phyloP scores from a whole-genome alignment of 768 basidiomycete genomes.

The Lactarius psammicola region DNA sequence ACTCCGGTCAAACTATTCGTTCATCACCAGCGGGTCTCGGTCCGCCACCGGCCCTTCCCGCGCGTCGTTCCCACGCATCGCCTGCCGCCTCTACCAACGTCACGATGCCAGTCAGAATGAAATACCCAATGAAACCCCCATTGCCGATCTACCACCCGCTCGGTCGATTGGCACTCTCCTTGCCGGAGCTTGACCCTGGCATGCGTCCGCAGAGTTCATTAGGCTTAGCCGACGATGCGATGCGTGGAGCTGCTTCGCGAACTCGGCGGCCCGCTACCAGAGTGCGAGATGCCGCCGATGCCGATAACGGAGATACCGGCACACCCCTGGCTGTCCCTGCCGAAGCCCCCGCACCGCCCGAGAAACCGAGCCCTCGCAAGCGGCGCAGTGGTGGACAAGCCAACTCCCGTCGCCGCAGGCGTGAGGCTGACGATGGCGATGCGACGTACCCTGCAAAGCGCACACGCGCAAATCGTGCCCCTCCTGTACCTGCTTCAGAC shows the following conservation, averaged over 20 bases:
- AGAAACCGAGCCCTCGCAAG: conserved; percentile 30
- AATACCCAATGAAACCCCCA: conserved; percentile 25
- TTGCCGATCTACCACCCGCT: conserved; percentile 29
- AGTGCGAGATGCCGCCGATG: conserved; percentile 25
- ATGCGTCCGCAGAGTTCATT: conserved; percentile 2
- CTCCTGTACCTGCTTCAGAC: conserved; percentile 16
- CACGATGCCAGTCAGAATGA: conserved; percentile 6
- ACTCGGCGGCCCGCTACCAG: conserved; percentile 25
- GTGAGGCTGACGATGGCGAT: conserved; percentile 30
- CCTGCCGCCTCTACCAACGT: not conserved
- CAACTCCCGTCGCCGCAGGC: conserved; percentile 26
- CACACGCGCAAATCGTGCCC: conserved; percentile 26
- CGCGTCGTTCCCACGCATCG: conserved; percentile 18
- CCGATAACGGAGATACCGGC: conserved; percentile 12
- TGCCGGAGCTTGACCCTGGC: conserved; percentile 27
- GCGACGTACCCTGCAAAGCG: conserved; percentile 30
- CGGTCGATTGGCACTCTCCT: conserved; percentile 26
- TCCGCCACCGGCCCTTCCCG: not conserved
- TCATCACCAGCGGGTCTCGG: conserved; percentile 16
- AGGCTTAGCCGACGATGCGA: conserved; percentile 15
- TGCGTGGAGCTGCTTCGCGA: conserved; percentile 19
- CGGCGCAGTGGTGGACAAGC: conserved; percentile 25
- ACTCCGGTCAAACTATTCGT: conserved; percentile 22
- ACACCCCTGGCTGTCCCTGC: conserved; percentile 18
- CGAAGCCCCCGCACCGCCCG: conserved; percentile 11